A percentile compares a stretch with the other conserved stretches of the same genome.
Conservation (phyloP, 306 rosid genomes). For the Castanopsis chinensis region DNA sequence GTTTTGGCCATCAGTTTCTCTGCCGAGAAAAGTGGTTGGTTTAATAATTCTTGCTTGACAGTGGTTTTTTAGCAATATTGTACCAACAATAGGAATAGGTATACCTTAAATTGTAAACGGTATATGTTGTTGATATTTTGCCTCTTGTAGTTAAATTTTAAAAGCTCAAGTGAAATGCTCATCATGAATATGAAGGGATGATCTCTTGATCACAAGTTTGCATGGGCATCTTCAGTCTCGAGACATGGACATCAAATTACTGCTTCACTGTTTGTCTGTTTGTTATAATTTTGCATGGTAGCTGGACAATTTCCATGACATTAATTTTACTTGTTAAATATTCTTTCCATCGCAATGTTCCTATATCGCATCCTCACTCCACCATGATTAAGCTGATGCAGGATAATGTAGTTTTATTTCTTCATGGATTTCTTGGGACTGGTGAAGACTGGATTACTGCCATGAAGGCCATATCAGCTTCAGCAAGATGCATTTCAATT, state of each 20-base stretch:
- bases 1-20: background rate
- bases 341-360: background rate
- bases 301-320: background rate
- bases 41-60: background rate
- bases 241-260: background rate
- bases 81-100: background rate
- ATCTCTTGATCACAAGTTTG: background rate
- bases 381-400: constrained; percentile 42
- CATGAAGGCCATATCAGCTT: constrained; percentile 79
- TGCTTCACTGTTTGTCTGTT: background rate
- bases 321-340: background rate
- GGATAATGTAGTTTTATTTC: constrained; percentile 73
- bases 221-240: background rate
- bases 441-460: constrained; percentile 85
- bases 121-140: background rate
- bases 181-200: background rate
- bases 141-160: background rate
- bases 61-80: background rate
- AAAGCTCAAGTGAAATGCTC: background rate
- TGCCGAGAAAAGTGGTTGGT: background rate
- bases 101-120: background rate
- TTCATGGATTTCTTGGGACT: constrained; percentile 93
- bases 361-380: constrained; percentile 31
- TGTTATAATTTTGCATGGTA: background rate
- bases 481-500: constrained; percentile 78